Conservation (phyloP, 306 rosid species). For the Prunus davidiana region DNA sequence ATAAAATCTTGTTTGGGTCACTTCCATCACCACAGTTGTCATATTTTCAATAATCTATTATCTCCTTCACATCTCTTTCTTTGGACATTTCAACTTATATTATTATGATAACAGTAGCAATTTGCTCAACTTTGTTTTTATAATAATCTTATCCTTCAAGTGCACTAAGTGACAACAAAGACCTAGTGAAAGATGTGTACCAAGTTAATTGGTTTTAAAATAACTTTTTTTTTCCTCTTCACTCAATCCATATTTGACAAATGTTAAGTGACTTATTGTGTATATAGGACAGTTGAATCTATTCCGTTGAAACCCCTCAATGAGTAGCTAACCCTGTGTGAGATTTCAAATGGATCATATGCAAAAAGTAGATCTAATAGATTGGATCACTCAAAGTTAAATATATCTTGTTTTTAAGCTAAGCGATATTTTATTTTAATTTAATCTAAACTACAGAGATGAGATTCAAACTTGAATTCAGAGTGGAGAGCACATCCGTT, state of each 20-base stretch:
- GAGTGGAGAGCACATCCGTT: accelerated
- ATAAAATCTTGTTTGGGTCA: conserved; percentile 1
- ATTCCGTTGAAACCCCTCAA: not conserved
- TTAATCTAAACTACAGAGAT: accelerated
- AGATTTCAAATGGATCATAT: conserved; percentile 1
- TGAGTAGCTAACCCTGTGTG: not conserved
- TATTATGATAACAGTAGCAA: too few species aligned
- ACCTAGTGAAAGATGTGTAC: not conserved
- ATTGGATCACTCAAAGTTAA: not conserved
- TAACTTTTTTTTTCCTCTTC: not conserved
- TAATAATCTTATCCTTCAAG: not conserved
- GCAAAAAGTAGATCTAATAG: not conserved
- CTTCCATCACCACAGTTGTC: conserved; percentile 18
- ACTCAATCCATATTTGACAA: conserved; percentile 10
- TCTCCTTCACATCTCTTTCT: not conserved
- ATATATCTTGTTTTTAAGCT: not conserved
- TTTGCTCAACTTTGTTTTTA: not conserved
- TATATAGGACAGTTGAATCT: not conserved
- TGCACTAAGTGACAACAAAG: not conserved
- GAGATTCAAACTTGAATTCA: too few species aligned
- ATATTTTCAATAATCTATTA: not conserved
- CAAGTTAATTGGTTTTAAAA: not conserved
- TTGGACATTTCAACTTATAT: not conserved
- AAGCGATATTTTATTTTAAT: too few species aligned
- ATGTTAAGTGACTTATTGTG: not conserved